phyloP scores from a whole-genome alignment of 352 stramenopile genomes.

The Phytophthora cryptogea region DNA sequence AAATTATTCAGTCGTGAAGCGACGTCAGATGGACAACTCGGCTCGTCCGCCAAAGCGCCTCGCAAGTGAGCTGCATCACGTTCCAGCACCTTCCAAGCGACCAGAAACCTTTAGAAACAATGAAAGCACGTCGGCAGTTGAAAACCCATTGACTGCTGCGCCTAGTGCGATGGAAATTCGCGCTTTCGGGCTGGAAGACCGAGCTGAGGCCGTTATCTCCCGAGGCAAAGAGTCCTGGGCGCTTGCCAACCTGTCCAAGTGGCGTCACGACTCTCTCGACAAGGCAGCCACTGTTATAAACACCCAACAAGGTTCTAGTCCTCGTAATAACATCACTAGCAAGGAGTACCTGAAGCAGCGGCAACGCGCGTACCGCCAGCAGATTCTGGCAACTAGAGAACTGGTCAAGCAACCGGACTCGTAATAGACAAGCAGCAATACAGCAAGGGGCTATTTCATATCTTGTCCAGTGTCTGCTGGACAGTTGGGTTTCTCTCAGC shows the following conservation, averaged over 20 bases:
- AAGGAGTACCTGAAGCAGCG: slow-evolving; percentile 66
- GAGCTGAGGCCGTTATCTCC: slow-evolving; percentile 73
- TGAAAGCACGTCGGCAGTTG: not conserved
- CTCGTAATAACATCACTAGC: slow-evolving; percentile 19
- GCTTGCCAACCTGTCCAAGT: slow-evolving; percentile 65
- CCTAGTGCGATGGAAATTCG: slow-evolving; percentile 54
- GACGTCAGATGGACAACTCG: slow-evolving; percentile 7
- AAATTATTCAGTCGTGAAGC: slow-evolving; percentile 5
- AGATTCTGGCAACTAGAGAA: slow-evolving; percentile 43
- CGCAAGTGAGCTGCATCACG: slow-evolving; percentile 12
- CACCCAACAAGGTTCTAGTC: not conserved
- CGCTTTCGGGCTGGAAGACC: slow-evolving; percentile 80
- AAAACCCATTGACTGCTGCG: slow-evolving; percentile 11
- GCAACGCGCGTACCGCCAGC: slow-evolving; percentile 74
- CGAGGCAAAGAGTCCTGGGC: slow-evolving; percentile 50
- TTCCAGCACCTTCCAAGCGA: slow-evolving; percentile 5
- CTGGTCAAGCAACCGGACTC: slow-evolving; percentile 14
- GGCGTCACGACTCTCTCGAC: slow-evolving; percentile 58
- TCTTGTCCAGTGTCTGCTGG: slow-evolving; percentile 2
- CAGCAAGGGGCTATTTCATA: slow-evolving; percentile 28
- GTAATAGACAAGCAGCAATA: slow-evolving; percentile 25
- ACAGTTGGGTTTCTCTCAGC: slow-evolving; percentile 1
- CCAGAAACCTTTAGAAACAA: not conserved
- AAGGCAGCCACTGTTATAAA: slow-evolving; percentile 1
- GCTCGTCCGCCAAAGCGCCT: slow-evolving; percentile 18